phyloP scores from a whole-genome alignment of 1,139 yeast genomes.

The Hansenula lynferdii region DNA sequence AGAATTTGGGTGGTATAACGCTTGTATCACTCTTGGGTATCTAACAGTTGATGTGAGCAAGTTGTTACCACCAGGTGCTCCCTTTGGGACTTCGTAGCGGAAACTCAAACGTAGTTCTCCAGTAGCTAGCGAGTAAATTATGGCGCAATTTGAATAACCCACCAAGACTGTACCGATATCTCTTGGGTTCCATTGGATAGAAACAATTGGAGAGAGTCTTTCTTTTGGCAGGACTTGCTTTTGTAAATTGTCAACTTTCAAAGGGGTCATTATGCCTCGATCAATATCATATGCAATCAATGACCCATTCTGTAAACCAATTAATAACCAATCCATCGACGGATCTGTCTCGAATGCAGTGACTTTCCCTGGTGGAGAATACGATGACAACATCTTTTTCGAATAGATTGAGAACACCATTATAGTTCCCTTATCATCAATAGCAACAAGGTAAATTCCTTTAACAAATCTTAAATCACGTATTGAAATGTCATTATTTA shows the following conservation, averaged over 20 bases:
- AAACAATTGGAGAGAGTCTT: slow-evolving; percentile 51
- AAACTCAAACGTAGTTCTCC: slow-evolving; percentile 53
- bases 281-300: slow-evolving; percentile 80
- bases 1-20: slow-evolving; percentile 92
- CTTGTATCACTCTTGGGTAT: slow-evolving; percentile 50
- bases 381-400: slow-evolving; percentile 48
- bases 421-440: slow-evolving; percentile 51
- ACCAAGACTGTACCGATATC: slow-evolving; percentile 78
- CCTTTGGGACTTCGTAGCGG: slow-evolving; percentile 54
- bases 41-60: slow-evolving; percentile 35
- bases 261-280: slow-evolving; percentile 61
- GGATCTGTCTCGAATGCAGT: slow-evolving; percentile 76
- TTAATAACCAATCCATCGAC: slow-evolving; percentile 76
- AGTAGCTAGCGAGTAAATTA: slow-evolving; percentile 61
- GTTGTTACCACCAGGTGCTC: slow-evolving; percentile 61
- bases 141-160: slow-evolving; percentile 66
- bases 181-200: slow-evolving; percentile 80
- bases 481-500: slow-evolving; percentile 48
- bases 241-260: slow-evolving; percentile 70
- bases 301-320: slow-evolving; percentile 79
- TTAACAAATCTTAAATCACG: slow-evolving; percentile 61
- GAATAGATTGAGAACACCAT: slow-evolving; percentile 67
- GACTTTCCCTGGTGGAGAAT: slow-evolving; percentile 56
- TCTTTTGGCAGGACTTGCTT: slow-evolving; percentile 32
- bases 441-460: slow-evolving; percentile 73